These are phyloP conservation scores for Suhomyces faveliae DNA, from an alignment of 805 yeast species.

Conservation along the genomic window DNA sequence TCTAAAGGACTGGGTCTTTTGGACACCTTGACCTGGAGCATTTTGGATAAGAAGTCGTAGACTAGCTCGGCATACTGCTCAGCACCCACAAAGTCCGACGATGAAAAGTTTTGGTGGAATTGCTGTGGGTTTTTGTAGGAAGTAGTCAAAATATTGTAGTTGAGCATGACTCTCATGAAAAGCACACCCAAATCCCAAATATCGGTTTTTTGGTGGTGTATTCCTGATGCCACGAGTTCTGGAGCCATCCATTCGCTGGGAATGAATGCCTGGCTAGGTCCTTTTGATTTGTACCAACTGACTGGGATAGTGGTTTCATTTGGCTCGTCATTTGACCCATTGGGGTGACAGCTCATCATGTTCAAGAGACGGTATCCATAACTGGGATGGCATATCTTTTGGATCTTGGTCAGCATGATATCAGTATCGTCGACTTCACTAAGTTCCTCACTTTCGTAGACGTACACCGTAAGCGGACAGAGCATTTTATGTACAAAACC, in stretches of 20 bases:
- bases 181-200: constrained; percentile 90
- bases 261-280: constrained; percentile 11
- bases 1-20: constrained; percentile 84
- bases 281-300: background rate
- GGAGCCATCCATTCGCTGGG: constrained; percentile 75
- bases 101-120: constrained; percentile 25
- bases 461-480: constrained; percentile 51
- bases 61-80: constrained; percentile 65
- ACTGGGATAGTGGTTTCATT: background rate
- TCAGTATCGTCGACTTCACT: constrained; percentile 2
- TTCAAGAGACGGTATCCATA: constrained; percentile 37
- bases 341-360: constrained; percentile 26
- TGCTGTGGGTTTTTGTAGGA: constrained; percentile 49
- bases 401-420: constrained; percentile 49
- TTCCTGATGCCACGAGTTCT: constrained; percentile 46
- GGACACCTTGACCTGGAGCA: constrained; percentile 63
- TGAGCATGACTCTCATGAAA: constrained; percentile 45
- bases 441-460: constrained; percentile 19
- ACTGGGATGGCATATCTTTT: constrained; percentile 60
- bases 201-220: constrained; percentile 78
- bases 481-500: constrained; percentile 77
- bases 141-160: constrained; percentile 62
- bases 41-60: constrained; percentile 60
- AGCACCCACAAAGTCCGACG: constrained; percentile 50
- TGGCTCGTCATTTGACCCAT: constrained; percentile 4